Percentiles rank a stretch among this genome's conserved stretches.
These are phyloP conservation scores for Capsicum baccatum DNA, from an alignment of 257 asterid genomes.

Conservation along the genomic window DNA sequence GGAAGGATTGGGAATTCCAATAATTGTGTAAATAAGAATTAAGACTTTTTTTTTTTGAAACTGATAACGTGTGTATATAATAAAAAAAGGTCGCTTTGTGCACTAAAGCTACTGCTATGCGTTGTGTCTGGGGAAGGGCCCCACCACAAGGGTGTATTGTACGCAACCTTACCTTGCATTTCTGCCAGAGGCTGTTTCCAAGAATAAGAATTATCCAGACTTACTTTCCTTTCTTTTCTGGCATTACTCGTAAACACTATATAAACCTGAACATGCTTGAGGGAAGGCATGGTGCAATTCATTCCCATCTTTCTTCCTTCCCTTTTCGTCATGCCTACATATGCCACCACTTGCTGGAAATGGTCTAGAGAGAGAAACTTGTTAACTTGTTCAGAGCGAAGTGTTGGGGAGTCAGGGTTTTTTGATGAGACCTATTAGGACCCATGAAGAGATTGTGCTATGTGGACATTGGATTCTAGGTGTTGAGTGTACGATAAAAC, in stretches of 20 bases:
- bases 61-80: no score
- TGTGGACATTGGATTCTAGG: neutral
- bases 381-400: conserved; percentile 12
- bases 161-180: no score
- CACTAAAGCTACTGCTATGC: no score
- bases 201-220: neutral
- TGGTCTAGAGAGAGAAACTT: conserved; percentile 17
- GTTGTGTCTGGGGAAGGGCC: no score
- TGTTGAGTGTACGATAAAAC: neutral
- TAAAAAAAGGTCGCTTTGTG: no score
- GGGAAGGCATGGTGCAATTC: neutral
- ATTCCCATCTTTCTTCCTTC: conserved; percentile 6
- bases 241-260: conserved; percentile 6
- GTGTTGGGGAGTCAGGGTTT: neutral
- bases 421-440: neutral
- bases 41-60: no score
- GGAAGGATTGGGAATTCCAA: neutral
- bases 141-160: no score
- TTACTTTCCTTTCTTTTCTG: neutral
- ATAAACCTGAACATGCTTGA: neutral
- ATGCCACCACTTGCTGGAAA: neutral
- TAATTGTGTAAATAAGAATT: neutral
- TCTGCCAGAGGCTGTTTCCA: no score
- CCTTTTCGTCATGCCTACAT: neutral
- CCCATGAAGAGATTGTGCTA: conserved; percentile 4